phyloP scores from a whole-genome alignment of 139 green algal genomes.

The Chlamydomonas eustigma region DNA sequence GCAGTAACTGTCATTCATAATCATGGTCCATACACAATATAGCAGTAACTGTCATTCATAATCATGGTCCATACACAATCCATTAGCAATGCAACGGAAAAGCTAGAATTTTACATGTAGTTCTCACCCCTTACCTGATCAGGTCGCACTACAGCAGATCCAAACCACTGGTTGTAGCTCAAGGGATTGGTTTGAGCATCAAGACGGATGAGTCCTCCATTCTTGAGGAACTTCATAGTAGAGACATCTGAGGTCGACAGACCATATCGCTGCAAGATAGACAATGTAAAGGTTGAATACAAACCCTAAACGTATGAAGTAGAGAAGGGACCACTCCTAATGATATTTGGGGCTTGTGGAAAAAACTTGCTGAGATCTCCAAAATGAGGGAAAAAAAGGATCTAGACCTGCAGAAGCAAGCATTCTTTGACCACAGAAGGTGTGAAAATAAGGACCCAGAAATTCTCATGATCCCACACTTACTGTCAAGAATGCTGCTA shows the following conservation, averaged over 20 bases:
- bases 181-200: slow-evolving; percentile 4
- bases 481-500: not conserved
- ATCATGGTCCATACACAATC: not conserved
- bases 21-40: not conserved
- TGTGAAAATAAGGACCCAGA: no score
- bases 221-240: slow-evolving; percentile 32
- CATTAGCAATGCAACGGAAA: no score
- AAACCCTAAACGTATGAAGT: no score
- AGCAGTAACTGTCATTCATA: not conserved
- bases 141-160: slow-evolving; percentile 58
- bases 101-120: not conserved
- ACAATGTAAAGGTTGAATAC: no score
- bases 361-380: no score
- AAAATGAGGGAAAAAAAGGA: no score
- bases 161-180: slow-evolving; percentile 62
- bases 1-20: no score
- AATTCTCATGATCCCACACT: no score
- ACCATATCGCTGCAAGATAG: slow-evolving; percentile 10
- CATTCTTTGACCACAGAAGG: no score
- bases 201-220: slow-evolving; percentile 26
- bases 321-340: no score
- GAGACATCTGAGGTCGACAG: slow-evolving; percentile 6
- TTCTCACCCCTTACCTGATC: slow-evolving; percentile 38
- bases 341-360: no score
- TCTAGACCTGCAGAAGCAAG: no score